Base-by-base conservation (phyloP, 768 basidiomycete genomes). In the Boletus rubescentipes region DNA sequence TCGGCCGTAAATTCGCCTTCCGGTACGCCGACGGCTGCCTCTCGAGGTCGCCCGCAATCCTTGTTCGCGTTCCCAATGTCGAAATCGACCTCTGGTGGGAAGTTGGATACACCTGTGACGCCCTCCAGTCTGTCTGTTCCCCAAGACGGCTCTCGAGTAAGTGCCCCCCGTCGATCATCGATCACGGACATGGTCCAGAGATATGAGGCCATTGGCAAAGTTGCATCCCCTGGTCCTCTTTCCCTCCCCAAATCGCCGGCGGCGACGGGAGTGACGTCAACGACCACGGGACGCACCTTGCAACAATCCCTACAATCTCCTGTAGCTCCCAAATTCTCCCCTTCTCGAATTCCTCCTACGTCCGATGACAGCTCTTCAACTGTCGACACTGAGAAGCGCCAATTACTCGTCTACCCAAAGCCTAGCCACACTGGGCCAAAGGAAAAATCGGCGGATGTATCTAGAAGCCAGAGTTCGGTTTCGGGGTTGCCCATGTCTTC, bases 121-220 rank as follows among this genome's bases (percentile, higher is more conserved):
- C 72, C 73, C 46, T 65, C 73, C 40, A 69, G 69, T 14, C 68
- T 86, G 10, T 64, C 73, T 39, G 78, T 82, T 18, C 79, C 84
- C 2, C 76, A 74, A 43, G 78, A 79, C 4, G 77, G 69, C 39
- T 70, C 76, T 34, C 77, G 77, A 31, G 68, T 70, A 2, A 60
- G 68, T 7, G 62, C 59, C 11, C 0, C 67, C 9, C 80, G 91
- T 18, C 78, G 90, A 48, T 87, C 85, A 5, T 93, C 91, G 0
- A 93, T 93, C 61, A 84, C 90, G 37, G 84, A 93, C 64, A 91
- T 93, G 83, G 91, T 93, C 23, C 87, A 89, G 60, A 81, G 77
- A 41, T 93, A 85, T 67, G 91, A 93, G 68, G 81, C 84, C 8
- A 83, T 92, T 50, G 58, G 61, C 21, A 76, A 73, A 56, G 59